A percentile compares a stretch with the other conserved stretches of the same genome.
Conservation (phyloP, 768 basidiomycete genomes). For the Lactifluus piperatus region DNA sequence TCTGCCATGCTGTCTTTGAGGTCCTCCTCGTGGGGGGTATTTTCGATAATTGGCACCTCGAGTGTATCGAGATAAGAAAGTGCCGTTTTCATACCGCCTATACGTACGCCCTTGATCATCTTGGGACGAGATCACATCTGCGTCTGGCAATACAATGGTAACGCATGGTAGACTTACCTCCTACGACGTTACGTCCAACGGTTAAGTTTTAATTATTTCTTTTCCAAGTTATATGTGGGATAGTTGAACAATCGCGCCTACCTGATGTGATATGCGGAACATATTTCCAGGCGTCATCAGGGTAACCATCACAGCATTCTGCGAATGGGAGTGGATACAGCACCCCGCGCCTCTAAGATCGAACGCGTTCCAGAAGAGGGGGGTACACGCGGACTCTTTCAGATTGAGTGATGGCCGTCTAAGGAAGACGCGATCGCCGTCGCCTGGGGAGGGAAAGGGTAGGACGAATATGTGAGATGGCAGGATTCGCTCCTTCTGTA, state of each 20-base stretch:
- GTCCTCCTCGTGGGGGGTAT: slow-evolving; percentile 87
- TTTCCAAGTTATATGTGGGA: not conserved
- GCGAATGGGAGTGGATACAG: slow-evolving; percentile 88
- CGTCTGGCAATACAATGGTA: not conserved
- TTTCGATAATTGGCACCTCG: slow-evolving; percentile 81
- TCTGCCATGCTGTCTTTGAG: slow-evolving; percentile 82
- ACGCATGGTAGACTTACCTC: not conserved
- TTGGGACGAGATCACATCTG: slow-evolving; percentile 24
- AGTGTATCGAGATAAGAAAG: slow-evolving; percentile 81
- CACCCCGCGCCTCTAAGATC: slow-evolving; percentile 69
- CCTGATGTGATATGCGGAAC: slow-evolving; percentile 81
- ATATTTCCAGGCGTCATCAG: slow-evolving; percentile 61
- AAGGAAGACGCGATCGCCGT: slow-evolving; percentile 66
- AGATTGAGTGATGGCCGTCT: slow-evolving; percentile 61
- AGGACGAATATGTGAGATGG: slow-evolving; percentile 84
- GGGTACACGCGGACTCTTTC: slow-evolving; percentile 84
- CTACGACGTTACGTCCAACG: not conserved
- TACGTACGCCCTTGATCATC: slow-evolving; percentile 89
- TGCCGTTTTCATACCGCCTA: slow-evolving; percentile 66
- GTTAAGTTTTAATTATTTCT: too few relatives aligned
- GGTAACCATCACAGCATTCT: slow-evolving; percentile 85
- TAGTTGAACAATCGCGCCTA: slow-evolving; percentile 24
- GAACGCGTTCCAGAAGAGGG: slow-evolving; percentile 90
- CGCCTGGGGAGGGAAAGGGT: slow-evolving; percentile 62
- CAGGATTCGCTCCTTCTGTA: slow-evolving; percentile 83